Base-by-base conservation (phyloP, 2,329 filamentous ascomycete species). In the Exophiala alcalophila region DNA sequence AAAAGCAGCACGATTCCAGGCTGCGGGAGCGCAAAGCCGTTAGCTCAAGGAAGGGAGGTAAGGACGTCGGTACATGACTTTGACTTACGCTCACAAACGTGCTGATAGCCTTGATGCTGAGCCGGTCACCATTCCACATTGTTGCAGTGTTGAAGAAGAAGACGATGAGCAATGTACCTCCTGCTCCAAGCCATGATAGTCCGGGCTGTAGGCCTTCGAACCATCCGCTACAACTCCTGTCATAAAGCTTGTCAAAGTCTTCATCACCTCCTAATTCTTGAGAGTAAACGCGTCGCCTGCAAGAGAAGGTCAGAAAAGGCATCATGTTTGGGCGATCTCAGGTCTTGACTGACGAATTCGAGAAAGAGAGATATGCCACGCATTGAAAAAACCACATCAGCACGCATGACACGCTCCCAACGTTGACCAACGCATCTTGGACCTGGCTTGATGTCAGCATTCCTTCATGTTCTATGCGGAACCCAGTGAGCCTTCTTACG, bases 311-410 rank as follows among this genome's bases (percentile, higher is more conserved):
- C 5, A n/a, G 5, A 15, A 6, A 12, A 23, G n/a, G n/a, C n/a
- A n/a, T n/a, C n/a, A n/a, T n/a, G n/a, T n/a, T n/a, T n/a, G n/a
- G n/a, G n/a, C n/a, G n/a, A n/a, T n/a, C n/a, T n/a, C n/a, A n/a
- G n/a, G n/a, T n/a, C n/a, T n/a, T n/a, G n/a, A 31, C 21, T 35
- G n/a, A 34, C 29, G 9, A 33, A 15, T 64, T 53, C 28, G 65
- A 66, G 40, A 61, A 68, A 4, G n/a, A 18, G 30, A 70, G 64
- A 27, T 65, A 71, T 1, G 67, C 67, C 49, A 61, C 56, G 35
- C 65, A 69, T 40, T 68, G 60, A 35, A 62, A 69, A 1, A 61
- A 59, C 68, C 67, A 71, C 3, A 69, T 64, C 11, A 70, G 59
- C 5, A 65, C 49, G 11, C 61, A 59, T 2, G 56, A 59, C 4